Evolutionary conservation across 2,329 filamentous ascomycete genomes (phyloP).

Genomic region (Elsinoe necatrix): DNA sequence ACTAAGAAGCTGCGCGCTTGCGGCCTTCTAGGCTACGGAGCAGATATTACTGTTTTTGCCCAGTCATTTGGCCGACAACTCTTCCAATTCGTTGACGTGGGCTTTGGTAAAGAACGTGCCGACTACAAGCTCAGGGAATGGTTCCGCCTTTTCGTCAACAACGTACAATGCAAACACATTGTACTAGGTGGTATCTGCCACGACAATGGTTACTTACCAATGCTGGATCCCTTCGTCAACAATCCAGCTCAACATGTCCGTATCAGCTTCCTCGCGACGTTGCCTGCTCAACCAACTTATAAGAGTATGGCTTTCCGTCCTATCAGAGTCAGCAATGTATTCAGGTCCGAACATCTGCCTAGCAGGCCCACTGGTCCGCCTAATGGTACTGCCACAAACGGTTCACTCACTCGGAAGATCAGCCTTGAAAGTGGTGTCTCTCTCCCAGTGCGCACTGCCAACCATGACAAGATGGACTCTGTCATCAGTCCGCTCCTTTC

Average conservation of each 20-base stretch:
- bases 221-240: slow-evolving; percentile 39
- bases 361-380: slow-evolving; percentile 20
- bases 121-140: slow-evolving; percentile 51
- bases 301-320: slow-evolving; percentile 34
- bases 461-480: neutral
- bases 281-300: slow-evolving; percentile 36
- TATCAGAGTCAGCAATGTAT: slow-evolving; percentile 34
- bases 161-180: slow-evolving; percentile 55
- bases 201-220: slow-evolving; percentile 44
- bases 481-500: neutral
- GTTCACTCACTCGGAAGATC: neutral
- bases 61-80: slow-evolving; percentile 40
- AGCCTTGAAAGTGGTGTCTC: slow-evolving; percentile 7
- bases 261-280: slow-evolving; percentile 40
- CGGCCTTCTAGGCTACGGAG: neutral
- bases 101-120: slow-evolving; percentile 51
- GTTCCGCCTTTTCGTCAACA: slow-evolving; percentile 47
- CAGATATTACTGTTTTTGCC: slow-evolving; percentile 2
- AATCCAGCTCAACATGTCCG: slow-evolving; percentile 31
- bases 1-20: slow-evolving; percentile 10
- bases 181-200: slow-evolving; percentile 54
- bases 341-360: slow-evolving; percentile 36
- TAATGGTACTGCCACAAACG: neutral
- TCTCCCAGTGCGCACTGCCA: slow-evolving; percentile 10
- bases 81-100: slow-evolving; percentile 55